Evolutionary conservation across 345 rosid species (phyloP).

Genomic region (Abelmoschus esculentus): DNA sequence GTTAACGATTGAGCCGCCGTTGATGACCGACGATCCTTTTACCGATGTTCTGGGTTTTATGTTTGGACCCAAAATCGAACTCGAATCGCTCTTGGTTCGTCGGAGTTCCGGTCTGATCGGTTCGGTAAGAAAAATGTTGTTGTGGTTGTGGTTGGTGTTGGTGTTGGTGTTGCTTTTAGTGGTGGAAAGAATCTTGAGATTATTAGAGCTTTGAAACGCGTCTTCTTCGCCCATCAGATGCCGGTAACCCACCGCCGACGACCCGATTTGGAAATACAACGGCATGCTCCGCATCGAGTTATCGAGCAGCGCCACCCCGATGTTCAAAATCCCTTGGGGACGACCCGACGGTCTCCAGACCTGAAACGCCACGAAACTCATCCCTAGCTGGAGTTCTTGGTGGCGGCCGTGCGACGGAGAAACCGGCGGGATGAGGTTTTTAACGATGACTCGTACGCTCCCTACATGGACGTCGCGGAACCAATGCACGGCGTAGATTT

Average conservation of each 20-base stretch:
- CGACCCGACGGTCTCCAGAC: neutral
- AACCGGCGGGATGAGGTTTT: neutral
- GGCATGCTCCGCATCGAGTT: neutral
- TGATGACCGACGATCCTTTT: neutral
- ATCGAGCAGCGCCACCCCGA: neutral
- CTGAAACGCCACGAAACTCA: neutral
- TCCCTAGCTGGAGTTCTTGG: neutral
- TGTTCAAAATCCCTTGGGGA: neutral
- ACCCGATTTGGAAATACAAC: neutral
- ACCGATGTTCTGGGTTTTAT: constrained; percentile 2
- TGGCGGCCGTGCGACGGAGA: neutral
- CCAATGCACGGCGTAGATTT: neutral
- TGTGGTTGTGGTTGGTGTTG: too few species aligned
- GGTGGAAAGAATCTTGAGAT: neutral
- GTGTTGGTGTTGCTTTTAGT: constrained; percentile 17
- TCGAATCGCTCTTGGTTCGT: constrained; percentile 70
- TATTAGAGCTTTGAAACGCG: constrained; percentile 21
- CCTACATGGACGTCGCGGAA: neutral
- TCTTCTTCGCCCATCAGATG: constrained; percentile 57
- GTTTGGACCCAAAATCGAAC: constrained; percentile 41
- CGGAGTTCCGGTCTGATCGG: constrained; percentile 40
- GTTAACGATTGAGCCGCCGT: constrained; percentile 29
- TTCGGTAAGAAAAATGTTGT: constrained; percentile 1
- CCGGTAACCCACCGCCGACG: neutral
- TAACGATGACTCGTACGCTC: neutral